Conservation (phyloP, 2,329 filamentous ascomycete genomes). For the Ascochyta koolunga region DNA sequence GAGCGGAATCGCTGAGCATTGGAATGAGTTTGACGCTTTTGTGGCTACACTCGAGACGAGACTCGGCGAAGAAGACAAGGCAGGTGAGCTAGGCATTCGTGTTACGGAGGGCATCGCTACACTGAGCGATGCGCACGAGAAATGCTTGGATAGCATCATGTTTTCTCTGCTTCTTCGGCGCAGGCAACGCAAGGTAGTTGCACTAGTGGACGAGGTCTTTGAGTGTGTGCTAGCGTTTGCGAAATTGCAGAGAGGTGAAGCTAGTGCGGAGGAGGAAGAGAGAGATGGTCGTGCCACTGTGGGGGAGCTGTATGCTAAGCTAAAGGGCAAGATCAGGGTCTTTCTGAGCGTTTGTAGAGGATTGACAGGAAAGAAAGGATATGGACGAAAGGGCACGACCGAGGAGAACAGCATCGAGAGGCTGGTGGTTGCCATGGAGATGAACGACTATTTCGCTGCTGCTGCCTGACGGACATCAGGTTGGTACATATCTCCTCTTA, state of each 20-base stretch:
- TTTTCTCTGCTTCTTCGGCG: constrained; percentile 75
- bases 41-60: constrained; percentile 67
- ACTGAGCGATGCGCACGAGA: constrained; percentile 73
- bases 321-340: constrained; percentile 73
- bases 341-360: constrained; percentile 76
- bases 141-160: constrained; percentile 76
- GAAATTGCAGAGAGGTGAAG: constrained; percentile 33
- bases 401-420: constrained; percentile 69
- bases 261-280: not conserved
- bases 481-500: no score
- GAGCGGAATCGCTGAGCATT: constrained; percentile 73
- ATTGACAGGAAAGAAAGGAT: constrained; percentile 66
- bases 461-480: not conserved
- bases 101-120: constrained; percentile 67
- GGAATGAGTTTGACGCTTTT: constrained; percentile 71
- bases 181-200: constrained; percentile 74
- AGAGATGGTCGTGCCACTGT: constrained; percentile 24
- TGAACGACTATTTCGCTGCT: constrained; percentile 67
- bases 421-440: constrained; percentile 72
- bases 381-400: constrained; percentile 40
- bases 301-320: constrained; percentile 64
- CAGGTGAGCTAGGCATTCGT: constrained; percentile 55
- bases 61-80: constrained; percentile 54
- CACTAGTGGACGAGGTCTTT: constrained; percentile 79
- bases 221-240: constrained; percentile 70